A percentile compares a stretch with the other conserved stretches of the same genome.
These are phyloP conservation scores for Wickerhamiella slavikovae DNA, from an alignment of 805 yeast genomes.

Conservation along the genomic window DNA sequence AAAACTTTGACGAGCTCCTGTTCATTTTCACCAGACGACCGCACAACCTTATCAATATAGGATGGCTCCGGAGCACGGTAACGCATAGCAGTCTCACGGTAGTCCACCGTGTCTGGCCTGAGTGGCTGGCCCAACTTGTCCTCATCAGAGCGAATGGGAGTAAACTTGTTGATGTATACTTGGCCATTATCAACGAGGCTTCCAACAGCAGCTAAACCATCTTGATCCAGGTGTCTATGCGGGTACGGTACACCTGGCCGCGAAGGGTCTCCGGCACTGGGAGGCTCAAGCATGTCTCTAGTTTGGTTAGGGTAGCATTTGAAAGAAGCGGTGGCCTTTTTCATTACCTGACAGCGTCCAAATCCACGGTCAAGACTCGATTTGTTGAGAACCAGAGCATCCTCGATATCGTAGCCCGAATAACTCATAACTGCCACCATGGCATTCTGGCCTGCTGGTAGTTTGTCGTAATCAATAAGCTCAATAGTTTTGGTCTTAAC, in stretches of 20 bases:
- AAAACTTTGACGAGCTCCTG: constrained; percentile 85
- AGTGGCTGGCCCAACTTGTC: constrained; percentile 17
- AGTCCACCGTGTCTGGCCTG: constrained; percentile 37
- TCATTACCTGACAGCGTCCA: constrained; percentile 90
- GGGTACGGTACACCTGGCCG: constrained; percentile 35
- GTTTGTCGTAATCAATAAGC: constrained; percentile 79
- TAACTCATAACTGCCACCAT: constrained; percentile 98
- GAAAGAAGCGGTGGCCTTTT: constrained; percentile 74
- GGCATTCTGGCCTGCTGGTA: constrained; percentile 98
- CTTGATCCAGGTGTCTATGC: constrained; percentile 74
- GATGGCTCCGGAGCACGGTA: constrained; percentile 93
- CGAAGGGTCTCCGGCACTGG: constrained; percentile 40
- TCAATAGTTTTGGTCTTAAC: constrained; percentile 95
- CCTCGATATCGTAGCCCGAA: constrained; percentile 98
- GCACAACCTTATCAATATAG: constrained; percentile 92
- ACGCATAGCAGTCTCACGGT: constrained; percentile 75
- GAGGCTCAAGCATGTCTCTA: constrained; percentile 76
- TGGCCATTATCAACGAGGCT: constrained; percentile 79
- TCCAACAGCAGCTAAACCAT: constrained; percentile 95
- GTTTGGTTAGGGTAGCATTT: constrained; percentile 90
- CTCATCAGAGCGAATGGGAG: constrained; percentile 64
- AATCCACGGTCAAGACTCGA: constrained; percentile 90
- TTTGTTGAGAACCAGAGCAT: constrained; percentile 87
- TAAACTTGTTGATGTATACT: constrained; percentile 80
- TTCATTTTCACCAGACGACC: constrained; percentile 88